Base-by-base conservation (phyloP, 345 rosid species). In the Acer yangbiense region DNA sequence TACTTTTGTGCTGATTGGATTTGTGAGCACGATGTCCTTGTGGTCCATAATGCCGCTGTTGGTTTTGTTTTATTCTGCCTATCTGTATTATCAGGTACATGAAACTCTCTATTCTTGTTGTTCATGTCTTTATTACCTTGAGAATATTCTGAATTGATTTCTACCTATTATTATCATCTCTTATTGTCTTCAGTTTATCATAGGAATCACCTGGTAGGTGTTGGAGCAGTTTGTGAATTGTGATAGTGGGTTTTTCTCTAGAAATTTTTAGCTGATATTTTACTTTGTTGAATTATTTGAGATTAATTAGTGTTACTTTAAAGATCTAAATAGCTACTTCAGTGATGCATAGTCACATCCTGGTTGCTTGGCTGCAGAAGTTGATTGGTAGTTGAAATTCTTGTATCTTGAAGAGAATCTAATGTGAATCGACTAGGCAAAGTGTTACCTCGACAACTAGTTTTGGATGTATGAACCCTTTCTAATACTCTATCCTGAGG, bases 11-110 rank as follows among this genome's bases (percentile, higher is more conserved):
- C 88, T 96, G 86, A 94, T 96, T 68, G 99, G 99, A 74, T 83
- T 96, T 84, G 97, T 96, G 73, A 96, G 99, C 93, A 94, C 98
- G 65, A 87, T 94, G 90, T 96, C 99, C 67, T 80, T 96, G 82
- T 96, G 99, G 99, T 93, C 98, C 83, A 92, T 96, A 81, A 81
- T 94, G 97, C 99, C 99, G 13, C 94, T 96, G 74, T 82, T 96
- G 94, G 89, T 91, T 65, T 84, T 92, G 79, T 96, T 96, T 88
- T 94, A 94, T 85, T 90, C 88, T 43, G 92, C 97, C 43, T 96
- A 96, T 84, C 87, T 96, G 29, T 96, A 96, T 82, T 96, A 92
- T 83, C 99, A 96, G 99, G 98, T 92, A 81, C 76, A 64, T 50
- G 12, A 60, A 70, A 58, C 20, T 23, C 52, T 73, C 48, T 23